Percentiles rank a stretch among this genome's conserved stretches.
Conservation (phyloP, 352 stramenopile species). For the Globisporangium polare region DNA sequence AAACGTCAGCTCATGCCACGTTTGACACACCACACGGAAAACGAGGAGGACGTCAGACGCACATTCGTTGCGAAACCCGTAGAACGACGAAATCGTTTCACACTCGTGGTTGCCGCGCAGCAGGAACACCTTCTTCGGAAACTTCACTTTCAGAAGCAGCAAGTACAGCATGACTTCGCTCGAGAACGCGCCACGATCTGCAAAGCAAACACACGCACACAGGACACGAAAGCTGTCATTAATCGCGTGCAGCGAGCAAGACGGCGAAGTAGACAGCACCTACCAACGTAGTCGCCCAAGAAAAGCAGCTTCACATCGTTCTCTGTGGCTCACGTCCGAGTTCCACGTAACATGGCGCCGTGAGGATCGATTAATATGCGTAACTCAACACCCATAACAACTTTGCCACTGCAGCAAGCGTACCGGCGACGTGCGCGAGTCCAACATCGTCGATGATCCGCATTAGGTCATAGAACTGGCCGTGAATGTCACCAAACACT, state of each 20-base stretch:
- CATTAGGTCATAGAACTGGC: constrained; percentile 78
- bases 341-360: not conserved
- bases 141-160: constrained; percentile 64
- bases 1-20: not conserved
- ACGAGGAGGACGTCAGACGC: not conserved
- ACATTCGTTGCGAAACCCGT: constrained; percentile 83
- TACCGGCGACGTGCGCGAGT: constrained; percentile 34
- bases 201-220: not conserved
- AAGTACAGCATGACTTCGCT: constrained; percentile 82
- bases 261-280: not conserved
- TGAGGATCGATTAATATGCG: not conserved
- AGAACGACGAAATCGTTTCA: constrained; percentile 84
- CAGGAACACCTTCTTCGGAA: constrained; percentile 54
- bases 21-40: not conserved
- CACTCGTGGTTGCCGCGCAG: constrained; percentile 83
- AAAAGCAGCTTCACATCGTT: constrained; percentile 62
- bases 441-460: constrained; percentile 49
- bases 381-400: not conserved
- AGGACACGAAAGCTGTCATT: not conserved
- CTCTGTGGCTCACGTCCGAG: constrained; percentile 17
- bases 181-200: constrained; percentile 74
- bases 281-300: constrained; percentile 74
- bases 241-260: not conserved
- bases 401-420: not conserved
- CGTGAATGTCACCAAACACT: constrained; percentile 84